Evolutionary conservation across 2,329 filamentous ascomycete genomes (phyloP), one percentile per base, ranked within the genome.

Genomic region (Elsinoe necatrix): DNA sequence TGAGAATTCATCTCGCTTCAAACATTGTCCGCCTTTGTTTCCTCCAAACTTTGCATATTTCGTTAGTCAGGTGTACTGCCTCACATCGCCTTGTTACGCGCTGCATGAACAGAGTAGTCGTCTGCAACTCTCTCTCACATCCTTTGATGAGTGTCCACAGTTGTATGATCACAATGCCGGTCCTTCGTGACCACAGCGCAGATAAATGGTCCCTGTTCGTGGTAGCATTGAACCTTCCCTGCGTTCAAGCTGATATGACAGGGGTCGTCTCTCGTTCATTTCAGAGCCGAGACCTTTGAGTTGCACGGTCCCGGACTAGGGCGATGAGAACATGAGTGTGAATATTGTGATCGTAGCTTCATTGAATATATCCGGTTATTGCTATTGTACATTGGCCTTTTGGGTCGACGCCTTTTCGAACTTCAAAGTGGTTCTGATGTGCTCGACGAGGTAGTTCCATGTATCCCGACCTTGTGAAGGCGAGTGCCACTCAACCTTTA

Each of bases 31-130:
- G 11, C 18, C 23, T 18, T 50, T n/a, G n/a, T n/a, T 42, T 25
- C 45, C 11, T 47, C n/a, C 41, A 14, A 23, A 2, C 23, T 12
- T 48, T 16, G 18, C 12, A 7, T 37, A 18, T 23, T 5, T 39
- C 14, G 4, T 29, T 35, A 3, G 11, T 25, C 8, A 4, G 6
- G 8, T 29, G 14, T 21, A 37, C 16, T 35, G 14, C 21, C 11
- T 31, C 54, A 47, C n/a, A 9, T 29, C 2, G 6, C 34, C 11
- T 31, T 29, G 29, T n/a, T 18, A 57, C 29, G 56, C 56, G 56
- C 56, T 57, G 56, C 56, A 47, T 54, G 56, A 57, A 57, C 56
- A 57, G 56, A 57, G 48, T 35, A 23, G 45, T 59, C 39, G 37
- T 59, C 58, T 59, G 41, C 54, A 56, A 58, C 57, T 50, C 47